Base-by-base conservation (phyloP, 2,329 filamentous ascomycete genomes). In the Botrytis byssoidea region DNA sequence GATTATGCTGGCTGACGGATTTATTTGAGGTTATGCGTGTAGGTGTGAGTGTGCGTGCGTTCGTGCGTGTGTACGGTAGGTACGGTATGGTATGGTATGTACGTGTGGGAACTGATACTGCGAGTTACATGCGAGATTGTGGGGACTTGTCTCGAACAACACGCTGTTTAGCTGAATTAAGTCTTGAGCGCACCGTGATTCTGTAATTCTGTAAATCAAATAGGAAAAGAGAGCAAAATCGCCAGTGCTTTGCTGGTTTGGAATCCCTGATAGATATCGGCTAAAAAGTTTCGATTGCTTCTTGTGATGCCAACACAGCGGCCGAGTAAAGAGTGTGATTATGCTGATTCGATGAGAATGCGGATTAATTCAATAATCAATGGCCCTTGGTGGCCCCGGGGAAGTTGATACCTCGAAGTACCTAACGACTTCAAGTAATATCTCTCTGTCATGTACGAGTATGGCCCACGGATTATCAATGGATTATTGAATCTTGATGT, bases 301-400 rank as follows among this genome's bases (percentile, higher is more conserved):
- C 74, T 77, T 75, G 74, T 74, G 76, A 75, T 77, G 76, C 77
- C 77, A 78, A 74, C 77, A 71, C 74, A 78, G 74, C 75, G 71
- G 59, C 55, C 55, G 51, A 59, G 57, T 57, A 32, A 71, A 55
- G 63, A 72, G 40, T 25, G 32, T 37, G 37, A 42, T 55, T n/a
- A 22, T 66, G 60, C 44, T 64, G 46, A 72, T 65, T 72, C 66
- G 71, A 71, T 74, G 74, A 69, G 32, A 5, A 40, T 25, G 64
- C 32, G 46, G 48, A 65, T 65, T 32, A 32, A 44, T 46, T 35
- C 63, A 65, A 51, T 40, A 40, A 40, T 61, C 37, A 37, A n/a
- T 40, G 22, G 59, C 22, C 35, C 35, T 61, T 61, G 59, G 60
- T 63, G 10, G 65, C 22, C 32, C 46, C 51, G 51, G 48, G 48